Percentiles rank a stretch among this genome's conserved stretches.
Evolutionary conservation across 2,329 filamentous ascomycete species (phyloP).

Genomic region (Alternaria atra): DNA sequence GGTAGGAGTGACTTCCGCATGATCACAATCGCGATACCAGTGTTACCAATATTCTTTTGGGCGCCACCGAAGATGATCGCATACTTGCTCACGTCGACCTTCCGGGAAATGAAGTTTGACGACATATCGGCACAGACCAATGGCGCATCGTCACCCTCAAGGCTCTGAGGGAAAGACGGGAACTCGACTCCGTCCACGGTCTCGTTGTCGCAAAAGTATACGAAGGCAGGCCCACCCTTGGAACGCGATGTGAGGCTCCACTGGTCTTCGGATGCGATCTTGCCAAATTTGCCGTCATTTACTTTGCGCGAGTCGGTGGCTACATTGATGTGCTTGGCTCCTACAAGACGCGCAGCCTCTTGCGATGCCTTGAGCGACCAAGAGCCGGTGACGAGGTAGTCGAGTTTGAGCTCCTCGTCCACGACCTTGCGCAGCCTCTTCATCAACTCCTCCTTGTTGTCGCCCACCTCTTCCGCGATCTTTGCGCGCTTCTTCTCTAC

Average conservation of each 20-base stretch:
- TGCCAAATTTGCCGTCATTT: slow-evolving; percentile 84
- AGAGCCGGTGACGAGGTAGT: slow-evolving; percentile 89
- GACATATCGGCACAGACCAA: slow-evolving; percentile 93
- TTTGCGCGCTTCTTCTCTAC: slow-evolving; percentile 72
- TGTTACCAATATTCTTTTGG: slow-evolving; percentile 90
- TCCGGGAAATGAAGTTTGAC: slow-evolving; percentile 88
- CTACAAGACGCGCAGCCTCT: slow-evolving; percentile 81
- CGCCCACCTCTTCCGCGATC: slow-evolving; percentile 65
- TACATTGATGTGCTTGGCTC: slow-evolving; percentile 81
- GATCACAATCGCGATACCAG: slow-evolving; percentile 86
- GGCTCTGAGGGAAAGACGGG: slow-evolving; percentile 71
- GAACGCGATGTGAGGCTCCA: slow-evolving; percentile 76
- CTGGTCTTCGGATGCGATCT: slow-evolving; percentile 77
- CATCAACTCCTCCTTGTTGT: slow-evolving; percentile 65
- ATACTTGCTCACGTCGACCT: slow-evolving; percentile 80
- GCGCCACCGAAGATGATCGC: slow-evolving; percentile 88
- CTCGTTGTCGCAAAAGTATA: slow-evolving; percentile 95
- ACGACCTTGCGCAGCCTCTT: slow-evolving; percentile 71
- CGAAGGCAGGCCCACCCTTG: slow-evolving; percentile 67
- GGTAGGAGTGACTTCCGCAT: slow-evolving; percentile 83
- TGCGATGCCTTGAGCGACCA: slow-evolving; percentile 91
- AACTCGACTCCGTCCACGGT: slow-evolving; percentile 95
- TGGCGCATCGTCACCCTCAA: slow-evolving; percentile 70
- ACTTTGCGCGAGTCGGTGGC: slow-evolving; percentile 69
- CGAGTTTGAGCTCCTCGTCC: slow-evolving; percentile 76